Conservation (phyloP, 345 rosid genomes). For the Lumnitzera littorea region DNA sequence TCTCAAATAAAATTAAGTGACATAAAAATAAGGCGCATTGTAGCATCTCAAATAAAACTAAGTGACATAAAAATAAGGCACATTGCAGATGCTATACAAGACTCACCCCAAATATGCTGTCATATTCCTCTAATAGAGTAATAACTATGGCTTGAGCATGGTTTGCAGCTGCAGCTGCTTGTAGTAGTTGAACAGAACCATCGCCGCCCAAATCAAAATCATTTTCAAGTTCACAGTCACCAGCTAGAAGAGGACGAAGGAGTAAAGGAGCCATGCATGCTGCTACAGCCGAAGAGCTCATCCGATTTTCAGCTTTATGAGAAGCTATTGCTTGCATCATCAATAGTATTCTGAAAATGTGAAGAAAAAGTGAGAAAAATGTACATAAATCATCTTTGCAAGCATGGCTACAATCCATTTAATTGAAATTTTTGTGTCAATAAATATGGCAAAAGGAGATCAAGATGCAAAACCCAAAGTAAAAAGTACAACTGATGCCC, state of each 20-base stretch:
- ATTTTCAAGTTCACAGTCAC: conserved; percentile 92
- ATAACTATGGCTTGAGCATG: conserved; percentile 98
- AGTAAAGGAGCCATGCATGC: conserved; percentile 99
- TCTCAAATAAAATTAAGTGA: too few species aligned
- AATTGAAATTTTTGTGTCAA: not conserved
- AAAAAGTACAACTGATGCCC: too few species aligned
- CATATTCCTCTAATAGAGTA: conserved; percentile 83
- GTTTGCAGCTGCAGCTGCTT: conserved; percentile 99
- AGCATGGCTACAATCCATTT: not conserved
- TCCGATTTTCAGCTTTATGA: conserved; percentile 64
- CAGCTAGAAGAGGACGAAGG: conserved; percentile 93
- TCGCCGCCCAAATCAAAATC: conserved; percentile 93
- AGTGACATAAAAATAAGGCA: not conserved
- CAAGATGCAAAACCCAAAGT: not conserved
- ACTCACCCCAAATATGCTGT: conserved; percentile 80
- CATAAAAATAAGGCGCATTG: not conserved
- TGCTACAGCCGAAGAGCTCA: conserved; percentile 97
- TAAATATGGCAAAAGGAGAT: not conserved
- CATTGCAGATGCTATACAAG: conserved; percentile 6
- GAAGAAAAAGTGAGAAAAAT: conserved; percentile 11
- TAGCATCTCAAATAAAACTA: not conserved
- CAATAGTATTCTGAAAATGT: conserved; percentile 63
- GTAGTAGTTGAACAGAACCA: conserved; percentile 85
- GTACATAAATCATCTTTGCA: not conserved
- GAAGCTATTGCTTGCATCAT: conserved; percentile 94